These are phyloP conservation scores for Rubia occidens DNA, from an alignment of 305 asterid genomes.

Conservation along the genomic window DNA sequence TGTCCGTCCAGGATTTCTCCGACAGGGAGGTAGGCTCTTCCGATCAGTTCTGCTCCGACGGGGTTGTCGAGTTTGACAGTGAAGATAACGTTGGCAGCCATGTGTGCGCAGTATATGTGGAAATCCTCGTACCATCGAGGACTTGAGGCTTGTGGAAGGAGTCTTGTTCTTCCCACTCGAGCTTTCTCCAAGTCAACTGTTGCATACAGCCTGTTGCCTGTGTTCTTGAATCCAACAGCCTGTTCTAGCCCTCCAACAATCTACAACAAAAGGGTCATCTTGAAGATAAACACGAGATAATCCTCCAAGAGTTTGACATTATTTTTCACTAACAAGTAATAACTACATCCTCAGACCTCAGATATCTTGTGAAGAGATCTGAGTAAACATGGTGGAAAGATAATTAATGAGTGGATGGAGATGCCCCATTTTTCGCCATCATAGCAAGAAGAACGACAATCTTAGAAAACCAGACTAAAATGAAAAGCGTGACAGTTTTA, in stretches of 20 bases:
- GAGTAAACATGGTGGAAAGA: background rate
- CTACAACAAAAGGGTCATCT: conserved; percentile 20
- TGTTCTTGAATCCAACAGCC: conserved; percentile 52
- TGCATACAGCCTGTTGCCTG: conserved; percentile 53
- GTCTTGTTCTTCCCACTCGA: conserved; percentile 66
- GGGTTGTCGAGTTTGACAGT: conserved; percentile 66
- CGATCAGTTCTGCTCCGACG: conserved; percentile 65
- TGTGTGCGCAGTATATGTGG: conserved; percentile 79
- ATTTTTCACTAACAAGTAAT: no score
- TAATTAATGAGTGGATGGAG: no score
- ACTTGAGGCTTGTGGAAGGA: conserved; percentile 38
- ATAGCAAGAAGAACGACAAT: no score
- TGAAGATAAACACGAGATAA: background rate
- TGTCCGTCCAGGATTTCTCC: conserved; percentile 48
- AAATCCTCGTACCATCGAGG: conserved; percentile 77
- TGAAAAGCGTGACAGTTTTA: background rate
- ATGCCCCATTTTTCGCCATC: no score
- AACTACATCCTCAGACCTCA: no score
- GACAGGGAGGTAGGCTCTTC: conserved; percentile 67
- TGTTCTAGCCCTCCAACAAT: conserved; percentile 54
- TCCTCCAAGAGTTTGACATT: no score
- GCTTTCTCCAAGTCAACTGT: conserved; percentile 63
- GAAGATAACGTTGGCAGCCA: conserved; percentile 59
- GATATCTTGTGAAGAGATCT: background rate
- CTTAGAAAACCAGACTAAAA: background rate